Conservation (phyloP, 257 asterid genomes). For the Lantana camara region DNA sequence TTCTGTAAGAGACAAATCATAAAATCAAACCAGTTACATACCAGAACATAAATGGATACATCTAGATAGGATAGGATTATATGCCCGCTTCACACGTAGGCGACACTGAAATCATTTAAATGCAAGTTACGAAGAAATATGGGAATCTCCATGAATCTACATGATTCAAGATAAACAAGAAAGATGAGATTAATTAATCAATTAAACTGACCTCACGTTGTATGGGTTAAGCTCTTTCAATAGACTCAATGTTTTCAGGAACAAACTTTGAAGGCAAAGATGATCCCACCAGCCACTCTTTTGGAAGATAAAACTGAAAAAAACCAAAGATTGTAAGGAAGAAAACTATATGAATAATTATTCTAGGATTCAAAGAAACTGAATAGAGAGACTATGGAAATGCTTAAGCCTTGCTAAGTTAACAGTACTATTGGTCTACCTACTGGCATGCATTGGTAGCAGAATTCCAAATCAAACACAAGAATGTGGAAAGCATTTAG, state of each 20-base stretch:
- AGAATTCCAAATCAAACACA: constrained; percentile 14
- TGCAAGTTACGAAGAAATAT: not conserved
- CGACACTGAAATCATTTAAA: constrained; percentile 19
- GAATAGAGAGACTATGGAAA: constrained; percentile 11
- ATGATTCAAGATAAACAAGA: constrained; percentile 10
- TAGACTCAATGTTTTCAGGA: constrained; percentile 58
- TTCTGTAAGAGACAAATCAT: constrained; percentile 49
- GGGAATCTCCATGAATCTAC: too few species aligned
- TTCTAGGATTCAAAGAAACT: constrained; percentile 11
- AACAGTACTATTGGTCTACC: too few species aligned
- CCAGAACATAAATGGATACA: constrained; percentile 11
- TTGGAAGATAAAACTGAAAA: constrained; percentile 82
- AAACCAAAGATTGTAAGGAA: constrained; percentile 21
- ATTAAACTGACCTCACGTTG: constrained; percentile 63
- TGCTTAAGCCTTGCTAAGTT: constrained; percentile 12
- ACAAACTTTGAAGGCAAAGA: constrained; percentile 80
- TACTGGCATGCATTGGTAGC: constrained; percentile 11
- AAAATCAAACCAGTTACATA: constrained; percentile 23
- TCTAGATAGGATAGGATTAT: constrained; percentile 15
- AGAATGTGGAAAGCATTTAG: constrained; percentile 4
- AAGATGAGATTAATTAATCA: constrained; percentile 6
- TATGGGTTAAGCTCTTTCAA: constrained; percentile 74
- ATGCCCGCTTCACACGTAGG: not conserved
- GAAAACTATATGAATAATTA: constrained; percentile 11
- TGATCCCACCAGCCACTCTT: constrained; percentile 95